Percentiles rank a stretch among this genome's conserved stretches.
These are phyloP conservation scores for Aureobasidium sp. DNA, from an alignment of 2,329 filamentous ascomycete genomes.

Conservation along the genomic window DNA sequence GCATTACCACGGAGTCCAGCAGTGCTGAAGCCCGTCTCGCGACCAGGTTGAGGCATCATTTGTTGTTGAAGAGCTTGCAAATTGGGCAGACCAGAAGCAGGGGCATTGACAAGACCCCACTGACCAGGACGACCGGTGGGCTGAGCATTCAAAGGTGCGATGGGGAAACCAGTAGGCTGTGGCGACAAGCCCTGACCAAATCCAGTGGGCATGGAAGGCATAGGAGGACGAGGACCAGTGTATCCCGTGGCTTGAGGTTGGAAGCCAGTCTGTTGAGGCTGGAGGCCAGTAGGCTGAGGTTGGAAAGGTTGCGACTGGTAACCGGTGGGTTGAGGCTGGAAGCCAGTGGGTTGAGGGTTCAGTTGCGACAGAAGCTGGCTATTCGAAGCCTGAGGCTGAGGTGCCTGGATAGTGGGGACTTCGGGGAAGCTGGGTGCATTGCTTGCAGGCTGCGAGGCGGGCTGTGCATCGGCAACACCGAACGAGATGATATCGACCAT, in stretches of 20 bases:
- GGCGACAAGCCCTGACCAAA: slow-evolving; percentile 57
- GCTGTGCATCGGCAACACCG: slow-evolving; percentile 65
- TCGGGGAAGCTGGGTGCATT: slow-evolving; percentile 68
- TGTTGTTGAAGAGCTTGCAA: slow-evolving; percentile 86
- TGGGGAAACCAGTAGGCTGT: slow-evolving; percentile 53
- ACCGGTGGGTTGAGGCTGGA: slow-evolving; percentile 48
- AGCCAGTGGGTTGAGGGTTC: slow-evolving; percentile 46
- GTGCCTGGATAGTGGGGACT: slow-evolving; percentile 43
- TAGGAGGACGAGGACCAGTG: slow-evolving; percentile 70
- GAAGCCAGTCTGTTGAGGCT: slow-evolving; percentile 45
- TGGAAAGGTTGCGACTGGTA: slow-evolving; percentile 44
- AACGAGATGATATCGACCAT: slow-evolving; percentile 99
- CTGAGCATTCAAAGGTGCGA: slow-evolving; percentile 68
- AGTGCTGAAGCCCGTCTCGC: slow-evolving; percentile 80
- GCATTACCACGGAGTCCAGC: slow-evolving; percentile 86
- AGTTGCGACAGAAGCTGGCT: slow-evolving; percentile 50
- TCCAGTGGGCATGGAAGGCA: slow-evolving; percentile 71
- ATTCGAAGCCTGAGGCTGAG: slow-evolving; percentile 54
- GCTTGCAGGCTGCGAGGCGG: slow-evolving; percentile 43
- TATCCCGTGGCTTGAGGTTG: slow-evolving; percentile 66
- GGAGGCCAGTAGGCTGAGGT: slow-evolving; percentile 56
- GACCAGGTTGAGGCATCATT: slow-evolving; percentile 95
- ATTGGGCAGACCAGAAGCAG: slow-evolving; percentile 80
- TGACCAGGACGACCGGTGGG: slow-evolving; percentile 89
- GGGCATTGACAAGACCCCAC: slow-evolving; percentile 95